Base-by-base conservation (phyloP, 108 stramenopile genomes). In the Mediolabrus comicus region DNA sequence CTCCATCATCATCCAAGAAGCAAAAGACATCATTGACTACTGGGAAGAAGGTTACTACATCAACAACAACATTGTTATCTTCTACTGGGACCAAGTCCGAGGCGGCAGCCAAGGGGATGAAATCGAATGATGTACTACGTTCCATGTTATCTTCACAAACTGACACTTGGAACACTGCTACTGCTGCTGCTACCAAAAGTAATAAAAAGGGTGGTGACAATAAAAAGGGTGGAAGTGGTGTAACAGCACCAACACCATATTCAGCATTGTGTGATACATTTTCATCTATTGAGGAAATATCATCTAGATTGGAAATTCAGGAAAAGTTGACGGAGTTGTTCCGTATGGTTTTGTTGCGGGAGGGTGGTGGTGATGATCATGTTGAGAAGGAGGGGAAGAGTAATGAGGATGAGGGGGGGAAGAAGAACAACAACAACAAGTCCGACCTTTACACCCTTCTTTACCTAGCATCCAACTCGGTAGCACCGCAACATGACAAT, bases 401-500 rank as follows among this genome's bases (percentile, higher is more conserved):
- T 13, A 46, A 62, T 43, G 22, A 51, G 31, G 51, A 64, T 3
- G 63, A 38, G 3, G 41, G 35, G 1, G 34, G 57, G 12, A 53
- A 53, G 14, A 22, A 56, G 29, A 51, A 58, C 25, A 41, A 38
- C 26, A 57, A 39, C 13, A 76, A 49, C 84, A 67, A 61, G 32
- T 79, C 78, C 11, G 96, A 97, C 64, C 86, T 99, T 16, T 75
- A 85, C 27, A 61, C 85, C 10, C 69, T 85, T 34, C 69, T 98
- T 43, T 98, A 97, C 76, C 81, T 99, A 17, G 79, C 90, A 19
- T 81, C 76, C 73, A 97, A 96, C 58, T 69, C 88, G 39, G 90
- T 99, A 6, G 97, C 97, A 26, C 98, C 99, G 1, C 87, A 95
- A 29, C 96, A 95, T 63, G 91, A 97, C 52, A 92, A 92, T 63